Evolutionary conservation across 129 eudicot genomes (phyloP), one percentile per base, ranked within the genome.

Genomic region (Saposhnikovia divaricata): DNA sequence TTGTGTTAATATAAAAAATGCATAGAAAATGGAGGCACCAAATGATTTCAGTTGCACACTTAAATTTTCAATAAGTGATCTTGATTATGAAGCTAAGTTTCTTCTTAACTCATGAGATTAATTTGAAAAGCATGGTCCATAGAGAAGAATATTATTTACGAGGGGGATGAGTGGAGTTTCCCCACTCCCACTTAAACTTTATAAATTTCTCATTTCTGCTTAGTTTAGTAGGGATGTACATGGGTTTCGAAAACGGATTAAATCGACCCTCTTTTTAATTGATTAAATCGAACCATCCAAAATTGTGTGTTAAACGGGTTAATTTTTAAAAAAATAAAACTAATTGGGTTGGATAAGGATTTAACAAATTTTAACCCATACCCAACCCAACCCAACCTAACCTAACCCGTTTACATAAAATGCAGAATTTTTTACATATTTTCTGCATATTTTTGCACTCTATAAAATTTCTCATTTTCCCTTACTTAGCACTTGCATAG

Each of bases 141-240:
- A 2, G 63, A 19, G 55, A 84, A 79, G 80, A 86, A 82, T 84
- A 40, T 18, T 39, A 18, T 71, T 16, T 4, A 2, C 0, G 8
- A 50, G 80, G 40, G 37, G 27, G 23, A 71, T 74, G 87, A 88
- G 96, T 87, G 92, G 92, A 86, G 88, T 80, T 71, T 40, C 77
- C 80, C 87, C 83, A 85, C 88, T 86, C 86, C 90, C 88, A 16
- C 65, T 23, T 23, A 31, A 18, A 4, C 27, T 57, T 19, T 57
- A 4, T 18, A 16, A 23, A 23, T 7, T 25, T 4, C 69, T n/a
- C 69, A 61, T 25, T 90, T n/a, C n/a, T n/a, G n/a, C n/a, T n/a
- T n/a, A n/a, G n/a, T n/a, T n/a, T n/a, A n/a, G n/a, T n/a, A n/a
- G n/a, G n/a, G n/a, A n/a, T n/a, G n/a, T n/a, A n/a, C n/a, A n/a